Conservation (phyloP, 2,329 filamentous ascomycete species). For the Corinectria fuckeliana region DNA sequence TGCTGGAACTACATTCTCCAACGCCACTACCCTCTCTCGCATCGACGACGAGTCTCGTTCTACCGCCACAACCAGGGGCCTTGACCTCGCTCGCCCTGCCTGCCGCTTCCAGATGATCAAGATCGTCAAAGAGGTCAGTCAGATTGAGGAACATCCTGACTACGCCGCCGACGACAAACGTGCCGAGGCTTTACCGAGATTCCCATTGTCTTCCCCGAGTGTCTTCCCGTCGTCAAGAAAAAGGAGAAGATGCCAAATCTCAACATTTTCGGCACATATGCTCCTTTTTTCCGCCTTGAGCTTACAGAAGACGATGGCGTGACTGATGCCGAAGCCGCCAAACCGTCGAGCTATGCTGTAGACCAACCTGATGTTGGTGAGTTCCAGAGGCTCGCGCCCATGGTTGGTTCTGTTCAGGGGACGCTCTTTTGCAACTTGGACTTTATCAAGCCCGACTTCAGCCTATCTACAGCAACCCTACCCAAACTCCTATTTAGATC, state of each 20-base stretch:
- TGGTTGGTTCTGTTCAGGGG: neutral
- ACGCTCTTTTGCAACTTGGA: slow-evolving; percentile 1
- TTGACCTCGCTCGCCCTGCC: neutral
- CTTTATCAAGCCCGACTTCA: neutral
- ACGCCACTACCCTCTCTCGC: neutral
- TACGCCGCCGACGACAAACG: neutral
- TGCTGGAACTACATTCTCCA: neutral
- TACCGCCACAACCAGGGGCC: neutral
- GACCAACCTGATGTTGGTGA: neutral
- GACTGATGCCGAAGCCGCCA: neutral
- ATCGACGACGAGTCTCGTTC: neutral
- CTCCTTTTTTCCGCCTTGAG: neutral
- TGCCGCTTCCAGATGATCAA: slow-evolving; percentile 3
- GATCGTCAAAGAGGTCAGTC: slow-evolving; percentile 5
- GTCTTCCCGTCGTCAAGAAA: neutral
- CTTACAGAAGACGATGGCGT: neutral
- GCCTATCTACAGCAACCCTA: too few species aligned
- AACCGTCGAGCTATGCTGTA: neutral
- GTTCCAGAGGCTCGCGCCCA: neutral
- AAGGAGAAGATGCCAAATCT: neutral
- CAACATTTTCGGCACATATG: neutral
- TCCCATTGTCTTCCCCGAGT: neutral
- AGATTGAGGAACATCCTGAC: neutral
- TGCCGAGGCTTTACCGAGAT: neutral
- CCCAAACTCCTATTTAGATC: too few species aligned